Percentiles rank a stretch among this genome's conserved stretches.
These are phyloP conservation scores for Helichrysum umbraculigerum DNA, from an alignment of 129 eudicot genomes.

Conservation along the genomic window DNA sequence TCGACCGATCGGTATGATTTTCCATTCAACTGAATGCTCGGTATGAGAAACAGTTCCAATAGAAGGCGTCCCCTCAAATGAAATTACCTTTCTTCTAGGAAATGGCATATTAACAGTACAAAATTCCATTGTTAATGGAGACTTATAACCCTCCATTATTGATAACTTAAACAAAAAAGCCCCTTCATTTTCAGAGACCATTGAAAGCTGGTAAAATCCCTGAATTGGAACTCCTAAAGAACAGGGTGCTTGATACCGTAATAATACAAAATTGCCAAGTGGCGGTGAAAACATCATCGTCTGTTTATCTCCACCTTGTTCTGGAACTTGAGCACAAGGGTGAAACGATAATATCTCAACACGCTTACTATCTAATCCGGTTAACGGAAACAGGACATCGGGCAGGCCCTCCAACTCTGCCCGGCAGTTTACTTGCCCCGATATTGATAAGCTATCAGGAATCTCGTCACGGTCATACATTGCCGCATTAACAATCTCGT, in stretches of 20 bases:
- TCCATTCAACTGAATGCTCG: slow-evolving; percentile 92
- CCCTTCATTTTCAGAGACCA: slow-evolving; percentile 99
- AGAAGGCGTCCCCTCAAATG: slow-evolving; percentile 90
- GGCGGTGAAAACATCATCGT: slow-evolving; percentile 66
- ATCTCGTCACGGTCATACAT: slow-evolving; percentile 98
- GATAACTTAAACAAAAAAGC: slow-evolving; percentile 80
- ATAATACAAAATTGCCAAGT: slow-evolving; percentile 79
- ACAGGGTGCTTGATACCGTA: slow-evolving; percentile 71
- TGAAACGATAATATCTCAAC: slow-evolving; percentile 77
- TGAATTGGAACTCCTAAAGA: slow-evolving; percentile 70
- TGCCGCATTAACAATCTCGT: slow-evolving; percentile 78
- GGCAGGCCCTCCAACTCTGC: slow-evolving; percentile 96
- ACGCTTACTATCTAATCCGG: slow-evolving; percentile 60
- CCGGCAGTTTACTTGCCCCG: slow-evolving; percentile 96
- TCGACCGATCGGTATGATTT: slow-evolving; percentile 65
- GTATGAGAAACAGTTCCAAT: slow-evolving; percentile 73
- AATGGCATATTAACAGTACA: slow-evolving; percentile 98
- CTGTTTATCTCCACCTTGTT: slow-evolving; percentile 61
- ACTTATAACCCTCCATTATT: slow-evolving; percentile 85
- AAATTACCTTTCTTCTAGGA: slow-evolving; percentile 73
- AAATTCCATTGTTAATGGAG: slow-evolving; percentile 77
- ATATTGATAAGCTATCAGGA: slow-evolving; percentile 72
- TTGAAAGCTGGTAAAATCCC: slow-evolving; percentile 97
- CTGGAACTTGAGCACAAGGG: slow-evolving; percentile 98
- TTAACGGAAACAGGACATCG: slow-evolving; percentile 80